Conservation (phyloP, 768 basidiomycete species). For the Mycena belliarum region DNA sequence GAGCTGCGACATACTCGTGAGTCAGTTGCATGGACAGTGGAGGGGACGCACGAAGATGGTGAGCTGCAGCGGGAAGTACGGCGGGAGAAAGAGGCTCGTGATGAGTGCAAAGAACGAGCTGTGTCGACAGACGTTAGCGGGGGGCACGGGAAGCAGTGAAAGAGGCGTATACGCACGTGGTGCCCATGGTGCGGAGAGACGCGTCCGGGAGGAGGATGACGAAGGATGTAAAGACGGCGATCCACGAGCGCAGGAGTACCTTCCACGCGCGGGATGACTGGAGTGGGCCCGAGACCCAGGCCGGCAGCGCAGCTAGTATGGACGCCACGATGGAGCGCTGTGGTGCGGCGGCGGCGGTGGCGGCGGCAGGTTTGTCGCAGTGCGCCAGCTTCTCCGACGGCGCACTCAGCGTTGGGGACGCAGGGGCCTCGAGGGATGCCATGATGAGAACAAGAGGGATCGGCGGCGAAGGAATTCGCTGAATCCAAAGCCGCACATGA, state of each 20-base stretch:
- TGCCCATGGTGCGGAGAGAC: constrained; percentile 38
- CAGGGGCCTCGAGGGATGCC: no score
- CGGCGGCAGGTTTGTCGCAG: no score
- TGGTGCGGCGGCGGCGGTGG: no score
- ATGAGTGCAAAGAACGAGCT: constrained; percentile 50
- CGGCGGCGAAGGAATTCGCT: no score
- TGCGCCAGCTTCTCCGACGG: no score
- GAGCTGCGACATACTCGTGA: constrained; percentile 24
- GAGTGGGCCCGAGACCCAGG: constrained; percentile 40
- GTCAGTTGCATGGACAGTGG: background rate
- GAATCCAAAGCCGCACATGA: no score
- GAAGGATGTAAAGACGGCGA: constrained; percentile 39
- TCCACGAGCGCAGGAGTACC: constrained; percentile 41
- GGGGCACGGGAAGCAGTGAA: no score
- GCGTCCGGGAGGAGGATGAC: constrained; percentile 41
- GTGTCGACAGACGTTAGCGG: background rate
- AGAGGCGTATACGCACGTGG: constrained; percentile 34
- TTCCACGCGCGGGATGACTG: constrained; percentile 38
- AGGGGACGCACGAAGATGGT: constrained; percentile 45
- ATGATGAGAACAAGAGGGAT: no score
- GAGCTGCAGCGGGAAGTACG: constrained; percentile 48
- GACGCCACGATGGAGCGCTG: no score
- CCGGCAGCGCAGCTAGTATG: no score
- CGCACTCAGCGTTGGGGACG: no score
- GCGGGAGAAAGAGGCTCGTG: constrained; percentile 46